Evolutionary conservation across 768 basidiomycete genomes (phyloP), one percentile per base, ranked within the genome.

Genomic region (Chalciporus sphaerocephalus): DNA sequence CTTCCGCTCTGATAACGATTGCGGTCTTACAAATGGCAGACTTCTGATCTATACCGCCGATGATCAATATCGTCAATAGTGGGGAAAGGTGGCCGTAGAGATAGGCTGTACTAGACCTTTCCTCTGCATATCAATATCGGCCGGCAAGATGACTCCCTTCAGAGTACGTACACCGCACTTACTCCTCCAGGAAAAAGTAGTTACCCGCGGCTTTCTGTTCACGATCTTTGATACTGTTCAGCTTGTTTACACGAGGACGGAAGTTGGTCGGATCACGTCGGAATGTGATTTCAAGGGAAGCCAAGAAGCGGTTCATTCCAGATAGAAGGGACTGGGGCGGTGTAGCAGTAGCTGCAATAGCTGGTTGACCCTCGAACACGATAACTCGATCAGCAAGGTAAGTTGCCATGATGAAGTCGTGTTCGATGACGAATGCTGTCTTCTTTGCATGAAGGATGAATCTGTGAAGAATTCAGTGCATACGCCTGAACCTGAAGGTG

Each of bases 391-490:
- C 96, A 33, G 96, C 95, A 45, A 99, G 87, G 68, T 99, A 98
- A 2, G 95, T 97, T 4, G 95, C 94, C 95, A 97, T 97, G 73
- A 98, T 96, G 69, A 99, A 97, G 74, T 98, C 95, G 82, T 99
- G 96, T 78, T 99, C 96, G 61, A 99, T 97, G 58, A 99, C 80
- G 66, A 99, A 97, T 0, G 96, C 96, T 1, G 94, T 98, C 72
- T 94, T 93, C 75, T 96, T 96, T 12, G 92, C 81, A 61, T 96
- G 89, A 23, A 98, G 82, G 60, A 99, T 91, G 70, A 95, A 97
- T 38, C 87, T 87, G 46, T 7, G 33, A 9, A 17, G 23, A 0
- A 18, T 42, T 61, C 25, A 48, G 42, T 20, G 40, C 34, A 24
- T 22, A 24, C 17, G 20, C 16, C 16, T 38, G 11, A 13, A 18